Evolutionary conservation across 1,284 basidiomycete species (phyloP), one percentile per base, ranked within the genome.

Genomic region (Ustilago cynodontis): DNA sequence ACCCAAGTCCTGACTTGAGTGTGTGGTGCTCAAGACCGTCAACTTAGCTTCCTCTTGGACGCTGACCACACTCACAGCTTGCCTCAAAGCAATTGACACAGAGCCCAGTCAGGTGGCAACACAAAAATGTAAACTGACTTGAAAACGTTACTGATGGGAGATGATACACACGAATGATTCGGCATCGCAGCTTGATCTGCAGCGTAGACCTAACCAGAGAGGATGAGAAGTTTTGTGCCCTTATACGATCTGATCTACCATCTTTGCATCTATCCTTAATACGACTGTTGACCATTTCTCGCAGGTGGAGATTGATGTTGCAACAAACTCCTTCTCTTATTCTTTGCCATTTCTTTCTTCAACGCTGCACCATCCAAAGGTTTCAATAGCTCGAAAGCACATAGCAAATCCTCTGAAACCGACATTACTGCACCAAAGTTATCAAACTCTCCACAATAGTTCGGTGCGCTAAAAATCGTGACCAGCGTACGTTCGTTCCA

Each of bases 401-500:
- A 99, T 41, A 99, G 88, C 64, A 99, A 87, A 86, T 99, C 97
- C 87, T 98, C 96, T 16, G 95, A 98, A 9, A 99, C 96, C 82
- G 93, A 94, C 88, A 89, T 89, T 65, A 89, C 88, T 20, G 73
- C 79, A 11, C 95, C 97, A 83, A 98, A 99, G 86, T 99, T 99
- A 87, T 99, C 94, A 82, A 96, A 96, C 87, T 96, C 96, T 87
- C 94, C 94, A 85, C 94, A 97, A 83, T 97, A 97, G 85, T 97
- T 97, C 10, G 80, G 81, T 61, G 97, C 97, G 79, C 94, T 96
- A 87, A 99, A 99, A 55, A 99, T 95, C 0, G 97, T 99, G 52
- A 99, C 97, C 77, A 99, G 88, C 59, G 96, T 98, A 73, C 97
- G 90, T 83, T 99, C 97, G 84, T 99, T 98, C 94, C 97, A 99